Evolutionary conservation across 1,139 yeast species (phyloP).

Genomic region (Yamadazyma friedrichii): DNA sequence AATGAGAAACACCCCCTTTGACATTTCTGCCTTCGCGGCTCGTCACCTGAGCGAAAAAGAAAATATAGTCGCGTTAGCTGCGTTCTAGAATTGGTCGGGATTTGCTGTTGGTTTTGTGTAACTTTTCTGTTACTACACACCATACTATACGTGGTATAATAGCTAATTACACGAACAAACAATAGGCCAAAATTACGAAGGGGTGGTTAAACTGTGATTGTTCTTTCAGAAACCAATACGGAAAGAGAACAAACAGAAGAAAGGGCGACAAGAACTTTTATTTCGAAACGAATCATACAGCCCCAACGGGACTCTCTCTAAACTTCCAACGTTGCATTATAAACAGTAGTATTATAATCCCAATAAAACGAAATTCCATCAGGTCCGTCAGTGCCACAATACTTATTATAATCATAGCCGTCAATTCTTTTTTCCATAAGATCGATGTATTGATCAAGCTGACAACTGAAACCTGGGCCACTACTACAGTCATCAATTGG

Average conservation of each 20-base stretch:
- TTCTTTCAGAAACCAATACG: too few relatives aligned
- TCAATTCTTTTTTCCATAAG: conserved; percentile 23
- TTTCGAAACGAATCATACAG: too few relatives aligned
- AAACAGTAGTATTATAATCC: conserved; percentile 29
- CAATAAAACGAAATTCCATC: conserved; percentile 37
- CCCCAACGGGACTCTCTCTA: too few relatives aligned
- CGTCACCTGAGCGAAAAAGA: conserved; percentile 1
- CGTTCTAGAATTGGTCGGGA: conserved; percentile 2
- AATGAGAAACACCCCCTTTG: conserved; percentile 10
- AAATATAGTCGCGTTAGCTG: conserved; percentile 2
- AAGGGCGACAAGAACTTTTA: too few relatives aligned
- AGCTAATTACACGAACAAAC: too few relatives aligned
- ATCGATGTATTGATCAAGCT: conserved; percentile 35
- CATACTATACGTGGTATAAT: too few relatives aligned
- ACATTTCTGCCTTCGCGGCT: background rate
- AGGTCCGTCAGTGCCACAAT: conserved; percentile 33
- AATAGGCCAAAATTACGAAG: too few relatives aligned
- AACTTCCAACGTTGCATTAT: conserved; percentile 19
- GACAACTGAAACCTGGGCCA: conserved; percentile 63
- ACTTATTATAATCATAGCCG: conserved; percentile 24
- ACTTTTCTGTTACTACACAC: too few relatives aligned
- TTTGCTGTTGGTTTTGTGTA: background rate
- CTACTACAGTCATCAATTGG: conserved; percentile 46
- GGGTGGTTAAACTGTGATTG: too few relatives aligned
- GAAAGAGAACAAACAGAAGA: too few relatives aligned